Evolutionary conservation across 2,329 filamentous ascomycete genomes (phyloP).

Genomic region (Claviceps lovelessii): DNA sequence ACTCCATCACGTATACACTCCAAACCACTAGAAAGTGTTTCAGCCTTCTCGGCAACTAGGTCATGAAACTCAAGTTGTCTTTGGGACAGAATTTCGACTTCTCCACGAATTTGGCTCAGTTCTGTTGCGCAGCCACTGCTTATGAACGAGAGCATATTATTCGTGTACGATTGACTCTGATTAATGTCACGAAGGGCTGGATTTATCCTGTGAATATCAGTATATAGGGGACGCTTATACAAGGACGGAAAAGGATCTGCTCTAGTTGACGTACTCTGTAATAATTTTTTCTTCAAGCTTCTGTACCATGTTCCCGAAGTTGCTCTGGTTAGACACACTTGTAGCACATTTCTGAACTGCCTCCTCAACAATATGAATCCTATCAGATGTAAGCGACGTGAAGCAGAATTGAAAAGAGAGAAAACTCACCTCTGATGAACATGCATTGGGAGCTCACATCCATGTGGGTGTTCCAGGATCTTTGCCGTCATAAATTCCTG

Average conservation of each 20-base stretch:
- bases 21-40: background rate
- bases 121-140: slow-evolving; percentile 2
- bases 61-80: slow-evolving; percentile 4
- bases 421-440: background rate
- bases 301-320: background rate
- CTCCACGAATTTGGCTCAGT: background rate
- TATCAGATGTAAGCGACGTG: background rate
- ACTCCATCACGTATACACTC: slow-evolving; percentile 1
- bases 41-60: slow-evolving; percentile 2
- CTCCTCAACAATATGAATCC: slow-evolving; percentile 3
- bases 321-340: background rate
- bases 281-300: slow-evolving; percentile 2
- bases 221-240: background rate
- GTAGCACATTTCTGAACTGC: background rate
- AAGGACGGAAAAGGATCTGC: background rate
- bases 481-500: background rate
- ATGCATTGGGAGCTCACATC: background rate
- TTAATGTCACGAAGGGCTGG: slow-evolving; percentile 1
- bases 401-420: background rate
- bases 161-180: slow-evolving; percentile 1
- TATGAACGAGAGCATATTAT: slow-evolving; percentile 1
- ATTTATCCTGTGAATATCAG: slow-evolving; percentile 3
- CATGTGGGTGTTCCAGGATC: background rate
- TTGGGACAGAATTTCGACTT: slow-evolving; percentile 4
- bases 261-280: slow-evolving; percentile 1